Conservation (phyloP, 345 rosid species). For the Noccaea bulbosa region DNA sequence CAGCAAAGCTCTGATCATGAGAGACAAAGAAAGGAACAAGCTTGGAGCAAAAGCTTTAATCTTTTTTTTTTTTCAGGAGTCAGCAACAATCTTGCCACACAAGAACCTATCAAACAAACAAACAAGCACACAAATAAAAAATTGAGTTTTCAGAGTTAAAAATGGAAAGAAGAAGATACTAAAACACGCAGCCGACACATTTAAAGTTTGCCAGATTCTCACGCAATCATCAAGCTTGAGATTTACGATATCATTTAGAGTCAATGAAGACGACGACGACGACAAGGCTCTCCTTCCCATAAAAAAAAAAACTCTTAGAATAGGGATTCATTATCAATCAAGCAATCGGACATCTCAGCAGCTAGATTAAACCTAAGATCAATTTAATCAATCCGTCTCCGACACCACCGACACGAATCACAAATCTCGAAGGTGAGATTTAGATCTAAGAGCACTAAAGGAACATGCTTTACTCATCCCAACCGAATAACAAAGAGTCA, state of each 20-base stretch:
- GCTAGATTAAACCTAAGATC: conserved; percentile 33
- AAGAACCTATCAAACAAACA: conserved; percentile 29
- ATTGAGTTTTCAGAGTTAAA: conserved; percentile 17
- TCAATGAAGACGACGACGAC: too few species aligned
- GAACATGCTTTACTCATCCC: conserved; percentile 22
- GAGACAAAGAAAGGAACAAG: conserved; percentile 23
- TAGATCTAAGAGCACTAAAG: conserved; percentile 33
- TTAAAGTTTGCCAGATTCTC: conserved; percentile 41
- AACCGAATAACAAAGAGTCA: neutral
- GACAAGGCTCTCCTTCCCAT: conserved; percentile 29
- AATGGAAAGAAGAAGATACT: conserved; percentile 24
- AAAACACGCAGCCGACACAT: conserved; percentile 15
- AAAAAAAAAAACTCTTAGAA: conserved; percentile 18
- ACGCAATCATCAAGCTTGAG: conserved; percentile 39
- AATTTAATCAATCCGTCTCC: neutral
- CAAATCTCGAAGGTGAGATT: conserved; percentile 29
- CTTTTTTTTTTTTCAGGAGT: neutral
- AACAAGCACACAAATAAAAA: neutral
- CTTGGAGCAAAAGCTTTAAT: conserved; percentile 20
- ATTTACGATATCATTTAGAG: conserved; percentile 17
- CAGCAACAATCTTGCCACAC: conserved; percentile 26
- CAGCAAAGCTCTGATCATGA: conserved; percentile 38
- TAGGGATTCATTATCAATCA: conserved; percentile 29
- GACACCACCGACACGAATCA: conserved; percentile 31
- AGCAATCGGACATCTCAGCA: conserved; percentile 33